Base-by-base conservation (phyloP, 1,139 yeast genomes). In the Blastobotrys capitulatus region DNA sequence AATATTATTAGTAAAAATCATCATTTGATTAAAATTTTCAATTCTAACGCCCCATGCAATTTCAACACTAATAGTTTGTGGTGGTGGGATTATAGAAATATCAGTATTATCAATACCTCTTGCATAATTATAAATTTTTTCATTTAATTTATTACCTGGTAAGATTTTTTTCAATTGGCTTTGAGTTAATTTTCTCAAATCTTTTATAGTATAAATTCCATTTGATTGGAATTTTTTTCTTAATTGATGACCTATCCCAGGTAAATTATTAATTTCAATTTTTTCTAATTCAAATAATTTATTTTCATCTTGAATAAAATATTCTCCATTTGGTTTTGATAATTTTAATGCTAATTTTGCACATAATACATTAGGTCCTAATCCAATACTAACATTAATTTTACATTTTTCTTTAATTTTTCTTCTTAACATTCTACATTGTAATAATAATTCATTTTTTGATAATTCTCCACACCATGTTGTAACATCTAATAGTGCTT, bases 41-140 rank as follows among this genome's bases (percentile, higher is more conserved):
- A 90, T 85, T 47, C 97, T 65, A 0, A 92, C 86, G 0, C 96
- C 97, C 83, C 88, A 92, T 54, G 89, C 87, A 32, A 92, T 85
- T 64, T 92, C 97, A 10, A 88, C 87, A 0, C 96, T 88, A 0
- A 92, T 77, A 0, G 95, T 78, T 58, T 87, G 88, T 31, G 95
- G 74, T 0, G 76, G 71, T 22, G 73, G 72, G 37, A 78, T 76
- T 15, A 47, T 70, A 26, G 86, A 75, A 6, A 73, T 71, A 0
- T 85, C 75, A 9, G 38, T 42, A 40, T 73, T 68, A 65, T 90
- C 97, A 6, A 75, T 67, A 0, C 97, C 97, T 20, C 82, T 67
- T 1, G 82, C 72, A 57, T 76, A 82, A 1, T 79, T 75, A 59
- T 63, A 77, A 0, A 92, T 64, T 51, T 82, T 85, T 5, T 65